Evolutionary conservation across 1,284 basidiomycete genomes (phyloP).

Genomic region (Filobasidium uniguttulatum): DNA sequence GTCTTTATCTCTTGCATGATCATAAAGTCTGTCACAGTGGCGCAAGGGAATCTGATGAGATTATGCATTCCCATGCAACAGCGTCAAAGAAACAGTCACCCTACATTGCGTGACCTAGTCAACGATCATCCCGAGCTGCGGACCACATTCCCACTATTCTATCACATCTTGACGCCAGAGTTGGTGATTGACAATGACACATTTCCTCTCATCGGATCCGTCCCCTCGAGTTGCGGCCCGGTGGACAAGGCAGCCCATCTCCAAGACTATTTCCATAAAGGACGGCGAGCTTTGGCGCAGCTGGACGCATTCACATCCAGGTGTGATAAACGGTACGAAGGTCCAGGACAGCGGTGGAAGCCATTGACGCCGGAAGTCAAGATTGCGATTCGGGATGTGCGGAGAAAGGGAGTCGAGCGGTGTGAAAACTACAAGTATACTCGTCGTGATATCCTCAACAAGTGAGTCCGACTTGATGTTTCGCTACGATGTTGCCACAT

Average conservation of each 20-base stretch:
- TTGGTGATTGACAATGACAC: conserved; percentile 31
- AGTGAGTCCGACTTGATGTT: conserved; percentile 23
- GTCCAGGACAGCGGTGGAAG: conserved; percentile 24
- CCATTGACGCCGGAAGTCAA: conserved; percentile 28
- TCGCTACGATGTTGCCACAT: background rate
- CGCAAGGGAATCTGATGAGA: background rate
- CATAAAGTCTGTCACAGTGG: background rate
- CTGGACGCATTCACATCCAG: conserved; percentile 31
- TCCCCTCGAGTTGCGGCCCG: conserved; percentile 26
- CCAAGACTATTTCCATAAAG: conserved; percentile 28
- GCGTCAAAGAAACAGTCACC: conserved; percentile 4
- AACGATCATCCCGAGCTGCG: conserved; percentile 26
- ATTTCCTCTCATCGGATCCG: conserved; percentile 33
- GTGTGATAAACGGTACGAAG: conserved; percentile 32
- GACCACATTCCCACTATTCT: conserved; percentile 33
- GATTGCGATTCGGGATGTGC: conserved; percentile 29
- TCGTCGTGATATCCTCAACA: conserved; percentile 33
- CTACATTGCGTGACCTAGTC: conserved; percentile 24
- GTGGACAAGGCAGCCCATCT: conserved; percentile 28
- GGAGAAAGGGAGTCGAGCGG: conserved; percentile 35
- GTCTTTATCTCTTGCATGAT: too few species aligned
- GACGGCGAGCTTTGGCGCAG: conserved; percentile 28
- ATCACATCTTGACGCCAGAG: conserved; percentile 31
- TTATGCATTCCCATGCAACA: background rate
- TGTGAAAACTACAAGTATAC: conserved; percentile 39